phyloP scores from a whole-genome alignment of 2,329 filamentous ascomycete species.

The Colletotrichum agaves region DNA sequence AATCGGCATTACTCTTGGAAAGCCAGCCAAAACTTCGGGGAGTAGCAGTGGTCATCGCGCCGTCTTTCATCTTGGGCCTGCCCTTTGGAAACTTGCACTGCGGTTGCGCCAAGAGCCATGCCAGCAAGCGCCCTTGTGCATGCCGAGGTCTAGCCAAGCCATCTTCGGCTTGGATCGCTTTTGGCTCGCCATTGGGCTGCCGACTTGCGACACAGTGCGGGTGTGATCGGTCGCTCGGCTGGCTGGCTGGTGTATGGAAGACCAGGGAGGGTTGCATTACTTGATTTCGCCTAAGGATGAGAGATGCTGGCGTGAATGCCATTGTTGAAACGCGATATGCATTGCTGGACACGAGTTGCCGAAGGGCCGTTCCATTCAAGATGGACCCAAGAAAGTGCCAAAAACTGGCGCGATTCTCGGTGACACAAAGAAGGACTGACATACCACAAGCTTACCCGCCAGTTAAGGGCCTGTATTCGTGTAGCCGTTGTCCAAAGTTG shows the following conservation, averaged over 20 bases:
- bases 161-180: not conserved
- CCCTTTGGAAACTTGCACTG: not conserved
- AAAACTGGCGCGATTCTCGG: not conserved
- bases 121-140: slow-evolving; percentile 6
- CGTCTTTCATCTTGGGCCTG: not conserved
- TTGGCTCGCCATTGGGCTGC: slow-evolving; percentile 11
- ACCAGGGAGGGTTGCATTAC: not conserved
- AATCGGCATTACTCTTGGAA: no score
- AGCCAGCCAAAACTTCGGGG: no score
- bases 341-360: not conserved
- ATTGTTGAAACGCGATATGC: no score
- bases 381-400: not conserved
- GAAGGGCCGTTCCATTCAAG: no score
- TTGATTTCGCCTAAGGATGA: not conserved
- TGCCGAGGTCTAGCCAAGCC: not conserved
- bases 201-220: slow-evolving; percentile 15
- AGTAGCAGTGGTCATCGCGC: no score
- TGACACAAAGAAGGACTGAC: not conserved
- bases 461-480: not conserved
- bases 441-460: slow-evolving; percentile 20
- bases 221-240: not conserved
- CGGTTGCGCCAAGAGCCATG: not conserved
- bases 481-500: slow-evolving; percentile 13
- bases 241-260: slow-evolving; percentile 1
- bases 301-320: no score